phyloP scores from a whole-genome alignment of 495 filamentous ascomycete genomes.

The Tuber melanosporum region DNA sequence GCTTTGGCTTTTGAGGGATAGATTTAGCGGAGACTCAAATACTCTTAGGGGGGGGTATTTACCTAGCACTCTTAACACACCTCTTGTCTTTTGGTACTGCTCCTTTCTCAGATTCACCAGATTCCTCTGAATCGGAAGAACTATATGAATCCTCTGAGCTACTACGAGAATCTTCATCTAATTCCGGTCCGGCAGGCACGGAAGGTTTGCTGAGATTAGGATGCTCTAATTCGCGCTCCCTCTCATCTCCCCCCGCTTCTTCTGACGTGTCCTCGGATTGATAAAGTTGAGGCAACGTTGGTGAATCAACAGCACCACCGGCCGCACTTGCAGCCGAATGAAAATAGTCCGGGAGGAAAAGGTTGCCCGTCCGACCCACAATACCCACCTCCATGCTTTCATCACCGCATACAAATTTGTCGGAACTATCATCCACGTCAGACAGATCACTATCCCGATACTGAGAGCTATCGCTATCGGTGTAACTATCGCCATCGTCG shows the following conservation, averaged over 20 bases:
- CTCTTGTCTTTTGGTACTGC: neutral
- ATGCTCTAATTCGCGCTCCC: constrained; percentile 10
- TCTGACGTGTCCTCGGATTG: constrained; percentile 5
- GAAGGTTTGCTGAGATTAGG: neutral
- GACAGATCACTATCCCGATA: constrained; percentile 44
- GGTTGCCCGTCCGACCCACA: neutral
- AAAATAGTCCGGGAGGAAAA: neutral
- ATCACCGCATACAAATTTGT: constrained; percentile 37
- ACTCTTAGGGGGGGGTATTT: neutral
- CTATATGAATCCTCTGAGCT: neutral
- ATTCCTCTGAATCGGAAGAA: neutral
- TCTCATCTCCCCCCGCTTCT: neutral
- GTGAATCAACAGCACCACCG: constrained; percentile 10
- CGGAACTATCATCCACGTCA: constrained; percentile 24
- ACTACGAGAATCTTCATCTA: neutral
- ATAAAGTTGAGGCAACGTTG: constrained; percentile 3
- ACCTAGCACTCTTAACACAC: neutral
- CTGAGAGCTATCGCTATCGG: constrained; percentile 22
- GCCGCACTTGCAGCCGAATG: constrained; percentile 8
- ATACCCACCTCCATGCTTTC: constrained; percentile 40
- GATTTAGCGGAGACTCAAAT: neutral
- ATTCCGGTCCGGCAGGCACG: neutral
- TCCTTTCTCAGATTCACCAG: neutral
- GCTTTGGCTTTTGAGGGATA: neutral
- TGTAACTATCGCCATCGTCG: constrained; percentile 41